Conservation (phyloP, 2,329 filamentous ascomycete species). For the Cordyceps cicadae region DNA sequence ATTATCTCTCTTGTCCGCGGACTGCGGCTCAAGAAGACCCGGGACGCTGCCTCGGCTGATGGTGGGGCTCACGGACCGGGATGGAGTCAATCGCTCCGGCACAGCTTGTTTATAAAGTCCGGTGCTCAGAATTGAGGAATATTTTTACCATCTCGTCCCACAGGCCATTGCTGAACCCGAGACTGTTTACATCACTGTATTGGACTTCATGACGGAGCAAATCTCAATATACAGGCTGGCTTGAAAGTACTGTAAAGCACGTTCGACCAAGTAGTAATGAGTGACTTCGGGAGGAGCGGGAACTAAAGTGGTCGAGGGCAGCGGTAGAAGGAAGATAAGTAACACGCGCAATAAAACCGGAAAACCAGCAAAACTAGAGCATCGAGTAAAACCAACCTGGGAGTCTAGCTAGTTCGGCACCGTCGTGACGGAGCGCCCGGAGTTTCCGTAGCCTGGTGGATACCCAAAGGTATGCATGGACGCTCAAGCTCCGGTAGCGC, state of each 20-base stretch:
- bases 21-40: too few species aligned
- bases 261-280: too few species aligned
- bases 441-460: not conserved
- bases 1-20: too few species aligned
- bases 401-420: too few species aligned
- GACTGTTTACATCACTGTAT: not conserved
- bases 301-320: too few species aligned
- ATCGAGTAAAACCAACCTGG: too few species aligned
- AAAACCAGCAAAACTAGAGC: too few species aligned
- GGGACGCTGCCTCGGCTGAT: not conserved
- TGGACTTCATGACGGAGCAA: not conserved
- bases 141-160: not conserved
- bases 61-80: not conserved
- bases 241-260: not conserved
- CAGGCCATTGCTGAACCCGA: not conserved
- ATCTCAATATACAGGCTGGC: not conserved
- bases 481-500: not conserved
- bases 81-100: not conserved
- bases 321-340: too few species aligned
- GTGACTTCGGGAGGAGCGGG: too few species aligned
- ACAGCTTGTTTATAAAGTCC: not conserved
- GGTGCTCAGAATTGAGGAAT: not conserved
- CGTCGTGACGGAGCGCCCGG: too few species aligned
- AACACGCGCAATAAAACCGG: too few species aligned
- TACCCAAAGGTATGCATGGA: not conserved